A percentile compares a stretch with the other conserved stretches of the same genome.
Conservation (phyloP, 192 early-diverging fungal species). For the Backusella morwellensis region DNA sequence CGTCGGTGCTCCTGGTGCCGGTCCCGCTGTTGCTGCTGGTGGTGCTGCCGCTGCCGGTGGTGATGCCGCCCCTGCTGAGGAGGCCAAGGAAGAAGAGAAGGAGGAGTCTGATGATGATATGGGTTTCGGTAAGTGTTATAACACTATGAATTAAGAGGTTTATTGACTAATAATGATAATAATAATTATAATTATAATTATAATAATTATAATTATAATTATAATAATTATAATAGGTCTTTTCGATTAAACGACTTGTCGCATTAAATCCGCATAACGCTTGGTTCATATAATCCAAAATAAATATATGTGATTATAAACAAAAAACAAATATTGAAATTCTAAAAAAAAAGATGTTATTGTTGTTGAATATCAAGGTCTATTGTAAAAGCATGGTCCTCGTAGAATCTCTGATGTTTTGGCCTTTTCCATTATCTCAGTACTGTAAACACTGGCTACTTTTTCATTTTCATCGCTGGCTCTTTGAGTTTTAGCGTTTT, state of each 20-base stretch:
- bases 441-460: conserved; percentile 22
- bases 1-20: conserved; percentile 69
- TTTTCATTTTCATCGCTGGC: conserved; percentile 15
- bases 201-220: conserved; percentile 9
- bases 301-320: conserved; percentile 2
- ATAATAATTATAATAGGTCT: conserved; percentile 36
- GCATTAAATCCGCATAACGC: not conserved
- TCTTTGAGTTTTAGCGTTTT: conserved; percentile 13
- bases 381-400: conserved; percentile 1
- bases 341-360: not conserved
- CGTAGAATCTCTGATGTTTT: conserved; percentile 9
- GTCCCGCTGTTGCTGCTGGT: conserved; percentile 34
- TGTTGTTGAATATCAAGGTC: not conserved
- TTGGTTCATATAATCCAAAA: conserved; percentile 7
- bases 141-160: not conserved
- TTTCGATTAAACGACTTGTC: conserved; percentile 49
- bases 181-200: conserved; percentile 4
- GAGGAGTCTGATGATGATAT: conserved; percentile 83
- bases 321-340: not conserved
- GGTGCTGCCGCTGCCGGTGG: conserved; percentile 31
- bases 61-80: conserved; percentile 43
- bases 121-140: conserved; percentile 70
- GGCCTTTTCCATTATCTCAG: conserved; percentile 30
- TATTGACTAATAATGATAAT: not conserved
- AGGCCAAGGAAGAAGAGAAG: conserved; percentile 60